A percentile compares a stretch with the other conserved stretches of the same genome.
phyloP scores from a whole-genome alignment of 306 rosid genomes.

The Mimosa pudica region DNA sequence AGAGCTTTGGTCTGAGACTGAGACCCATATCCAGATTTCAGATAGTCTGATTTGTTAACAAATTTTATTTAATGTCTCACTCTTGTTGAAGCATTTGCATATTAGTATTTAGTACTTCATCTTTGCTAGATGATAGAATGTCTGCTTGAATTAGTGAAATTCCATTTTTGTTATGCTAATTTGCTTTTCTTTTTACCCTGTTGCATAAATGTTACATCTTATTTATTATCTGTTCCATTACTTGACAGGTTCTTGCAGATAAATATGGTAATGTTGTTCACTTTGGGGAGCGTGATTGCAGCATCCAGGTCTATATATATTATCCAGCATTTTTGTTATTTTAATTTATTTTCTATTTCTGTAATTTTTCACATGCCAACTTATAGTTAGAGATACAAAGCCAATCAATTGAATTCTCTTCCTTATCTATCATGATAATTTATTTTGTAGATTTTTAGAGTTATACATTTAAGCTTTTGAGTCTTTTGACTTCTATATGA shows the following conservation, averaged over 20 bases:
- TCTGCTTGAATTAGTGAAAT: conserved; percentile 22
- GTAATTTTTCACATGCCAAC: too few species aligned
- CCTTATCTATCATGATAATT: too few species aligned
- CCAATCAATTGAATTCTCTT: too few species aligned
- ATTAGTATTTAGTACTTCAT: background rate
- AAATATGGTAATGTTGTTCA: conserved; percentile 91
- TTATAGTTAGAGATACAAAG: too few species aligned
- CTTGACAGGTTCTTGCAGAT: conserved; percentile 90
- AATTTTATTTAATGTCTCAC: background rate
- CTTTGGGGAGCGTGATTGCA: conserved; percentile 99
- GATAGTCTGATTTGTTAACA: background rate
- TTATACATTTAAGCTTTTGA: too few species aligned
- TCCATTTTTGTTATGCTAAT: conserved; percentile 10
- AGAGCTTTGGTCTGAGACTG: conserved; percentile 7
- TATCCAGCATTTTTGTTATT: background rate
- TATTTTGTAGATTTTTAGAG: too few species aligned
- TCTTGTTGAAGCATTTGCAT: conserved; percentile 24
- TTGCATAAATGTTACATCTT: conserved; percentile 18
- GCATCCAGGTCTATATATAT: conserved; percentile 73
- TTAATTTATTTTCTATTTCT: too few species aligned
- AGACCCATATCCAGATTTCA: conserved; percentile 14
- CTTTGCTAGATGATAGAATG: conserved; percentile 4
- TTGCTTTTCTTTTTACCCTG: conserved; percentile 2
- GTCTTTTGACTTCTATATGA: too few species aligned
- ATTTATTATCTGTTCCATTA: conserved; percentile 30